These are phyloP conservation scores for Coemansia aciculifera DNA, from an alignment of 192 early-diverging fungal genomes.

Conservation along the genomic window DNA sequence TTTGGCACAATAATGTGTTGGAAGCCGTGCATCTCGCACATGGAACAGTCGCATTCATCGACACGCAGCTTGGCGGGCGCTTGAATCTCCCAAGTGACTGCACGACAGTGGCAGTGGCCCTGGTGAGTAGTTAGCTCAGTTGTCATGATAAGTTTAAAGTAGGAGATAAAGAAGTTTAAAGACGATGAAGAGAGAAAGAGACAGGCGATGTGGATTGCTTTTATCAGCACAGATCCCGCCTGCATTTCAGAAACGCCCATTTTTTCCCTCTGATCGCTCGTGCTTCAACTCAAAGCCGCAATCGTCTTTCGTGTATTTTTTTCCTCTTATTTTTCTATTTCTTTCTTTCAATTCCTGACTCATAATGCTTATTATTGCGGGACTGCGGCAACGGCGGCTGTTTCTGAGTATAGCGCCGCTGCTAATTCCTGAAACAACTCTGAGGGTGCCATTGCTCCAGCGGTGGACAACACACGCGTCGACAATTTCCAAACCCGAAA, in stretches of 20 bases:
- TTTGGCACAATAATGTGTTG: constrained; percentile 46
- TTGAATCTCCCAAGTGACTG: constrained; percentile 40
- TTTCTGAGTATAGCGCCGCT: neutral
- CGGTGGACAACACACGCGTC: neutral
- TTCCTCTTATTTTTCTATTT: neutral
- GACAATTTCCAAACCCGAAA: neutral
- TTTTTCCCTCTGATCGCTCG: neutral
- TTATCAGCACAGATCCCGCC: neutral
- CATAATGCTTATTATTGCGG: neutral
- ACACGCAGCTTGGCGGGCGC: constrained; percentile 32
- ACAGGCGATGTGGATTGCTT: neutral
- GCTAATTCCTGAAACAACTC: neutral
- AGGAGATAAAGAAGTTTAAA: neutral
- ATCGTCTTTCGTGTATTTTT: neutral
- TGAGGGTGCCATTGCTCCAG: neutral
- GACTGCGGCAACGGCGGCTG: neutral
- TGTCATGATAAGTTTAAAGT: neutral
- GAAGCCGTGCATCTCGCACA: constrained; percentile 45
- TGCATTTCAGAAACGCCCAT: neutral
- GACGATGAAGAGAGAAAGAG: neutral
- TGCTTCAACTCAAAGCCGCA: neutral
- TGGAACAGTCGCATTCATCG: constrained; percentile 51
- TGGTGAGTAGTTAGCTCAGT: constrained; percentile 27
- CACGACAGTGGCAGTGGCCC: constrained; percentile 45
- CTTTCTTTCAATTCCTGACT: neutral